Conservation (phyloP, 352 stramenopile species). For the Aphanomyces cochlioides region DNA sequence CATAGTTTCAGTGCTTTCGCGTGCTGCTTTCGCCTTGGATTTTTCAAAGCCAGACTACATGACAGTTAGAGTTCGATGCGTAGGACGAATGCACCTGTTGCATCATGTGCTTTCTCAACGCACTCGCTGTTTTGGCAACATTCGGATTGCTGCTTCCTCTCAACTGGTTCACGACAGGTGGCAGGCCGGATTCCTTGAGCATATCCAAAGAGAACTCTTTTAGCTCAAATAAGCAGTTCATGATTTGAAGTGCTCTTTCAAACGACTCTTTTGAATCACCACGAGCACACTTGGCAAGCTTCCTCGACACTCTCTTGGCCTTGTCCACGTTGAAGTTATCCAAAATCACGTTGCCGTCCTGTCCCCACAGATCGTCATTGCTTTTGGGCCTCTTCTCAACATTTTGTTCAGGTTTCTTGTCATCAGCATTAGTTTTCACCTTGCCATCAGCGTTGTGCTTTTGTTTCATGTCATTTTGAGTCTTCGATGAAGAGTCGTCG, state of each 20-base stretch:
- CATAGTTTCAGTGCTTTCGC: not conserved
- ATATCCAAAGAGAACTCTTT: slow-evolving; percentile 70
- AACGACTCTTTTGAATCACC: slow-evolving; percentile 78
- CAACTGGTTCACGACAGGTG: slow-evolving; percentile 58
- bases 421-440: slow-evolving; percentile 52
- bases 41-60: slow-evolving; percentile 20
- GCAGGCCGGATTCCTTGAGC: slow-evolving; percentile 61
- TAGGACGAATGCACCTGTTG: slow-evolving; percentile 18
- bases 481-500: slow-evolving; percentile 15
- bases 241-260: slow-evolving; percentile 67
- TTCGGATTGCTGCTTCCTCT: slow-evolving; percentile 69
- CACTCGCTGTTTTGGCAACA: slow-evolving; percentile 63
- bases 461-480: not conserved
- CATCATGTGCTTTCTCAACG: slow-evolving; percentile 76
- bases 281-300: slow-evolving; percentile 53
- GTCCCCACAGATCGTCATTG: slow-evolving; percentile 35
- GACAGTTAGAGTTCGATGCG: not conserved
- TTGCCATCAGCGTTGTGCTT: not conserved
- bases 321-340: slow-evolving; percentile 11
- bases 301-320: slow-evolving; percentile 44
- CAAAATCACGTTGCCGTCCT: not conserved
- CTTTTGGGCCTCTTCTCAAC: slow-evolving; percentile 47
- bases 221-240: slow-evolving; percentile 56
- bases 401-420: not conserved
- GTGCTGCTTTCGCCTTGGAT: not conserved